phyloP scores from a whole-genome alignment of 331 rosid genomes.

The Dryas integrifolia region DNA sequence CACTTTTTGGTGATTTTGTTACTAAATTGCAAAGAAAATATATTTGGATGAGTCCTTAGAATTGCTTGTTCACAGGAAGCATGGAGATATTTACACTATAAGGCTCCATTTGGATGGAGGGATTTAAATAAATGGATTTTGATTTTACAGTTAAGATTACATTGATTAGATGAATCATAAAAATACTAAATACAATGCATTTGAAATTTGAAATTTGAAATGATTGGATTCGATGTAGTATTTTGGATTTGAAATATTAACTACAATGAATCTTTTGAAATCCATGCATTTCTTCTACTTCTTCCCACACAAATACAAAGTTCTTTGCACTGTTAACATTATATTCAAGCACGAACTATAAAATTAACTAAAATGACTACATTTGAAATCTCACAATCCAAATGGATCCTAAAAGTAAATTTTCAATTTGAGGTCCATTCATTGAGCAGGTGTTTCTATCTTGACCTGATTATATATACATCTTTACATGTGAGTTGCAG shows the following conservation, averaged over 20 bases:
- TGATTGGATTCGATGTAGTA: neutral
- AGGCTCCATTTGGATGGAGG: conserved; percentile 2
- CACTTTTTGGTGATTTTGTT: no score
- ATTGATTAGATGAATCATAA: neutral
- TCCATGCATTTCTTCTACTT: neutral
- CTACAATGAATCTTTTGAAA: neutral
- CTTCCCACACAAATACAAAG: neutral
- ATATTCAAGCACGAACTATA: neutral
- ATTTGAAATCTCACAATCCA: neutral
- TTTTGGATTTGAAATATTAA: neutral
- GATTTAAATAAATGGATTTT: neutral
- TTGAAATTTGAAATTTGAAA: neutral
- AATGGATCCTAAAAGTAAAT: neutral
- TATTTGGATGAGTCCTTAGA: neutral
- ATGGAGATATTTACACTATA: neutral
- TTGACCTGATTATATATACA: conserved; percentile 24
- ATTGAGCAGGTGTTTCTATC: conserved; percentile 22
- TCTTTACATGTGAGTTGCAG: conserved; percentile 51
- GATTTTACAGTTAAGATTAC: neutral
- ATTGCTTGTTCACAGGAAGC: neutral
- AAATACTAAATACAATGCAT: neutral
- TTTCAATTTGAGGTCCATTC: neutral
- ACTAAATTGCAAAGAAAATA: neutral
- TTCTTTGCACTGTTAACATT: neutral
- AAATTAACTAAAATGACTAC: neutral